Conservation (phyloP, 2,329 filamentous ascomycete genomes). For the Xylariaceae sp. region DNA sequence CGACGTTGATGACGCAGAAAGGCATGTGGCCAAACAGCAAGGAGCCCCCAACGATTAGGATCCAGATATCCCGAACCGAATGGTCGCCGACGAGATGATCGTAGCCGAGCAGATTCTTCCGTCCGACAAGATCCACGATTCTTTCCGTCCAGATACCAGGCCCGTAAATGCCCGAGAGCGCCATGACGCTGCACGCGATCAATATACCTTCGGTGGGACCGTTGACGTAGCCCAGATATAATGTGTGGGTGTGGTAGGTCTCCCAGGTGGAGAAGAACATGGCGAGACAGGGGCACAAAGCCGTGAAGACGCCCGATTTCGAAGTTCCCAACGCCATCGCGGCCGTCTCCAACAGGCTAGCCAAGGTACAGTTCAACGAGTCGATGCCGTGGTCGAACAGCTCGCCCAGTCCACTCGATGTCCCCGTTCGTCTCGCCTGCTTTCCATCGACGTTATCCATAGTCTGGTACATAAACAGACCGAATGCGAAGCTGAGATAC, state of each 20-base stretch:
- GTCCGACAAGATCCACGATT: constrained; percentile 63
- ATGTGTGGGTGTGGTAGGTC: constrained; percentile 95
- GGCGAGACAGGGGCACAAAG: constrained; percentile 81
- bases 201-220: constrained; percentile 93
- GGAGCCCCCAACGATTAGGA: constrained; percentile 61
- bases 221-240: constrained; percentile 95
- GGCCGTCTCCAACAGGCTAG: constrained; percentile 81
- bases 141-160: constrained; percentile 80
- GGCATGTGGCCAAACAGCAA: constrained; percentile 74
- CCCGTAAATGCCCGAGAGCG: constrained; percentile 79
- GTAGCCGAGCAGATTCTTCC: constrained; percentile 47
- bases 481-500: constrained; percentile 92
- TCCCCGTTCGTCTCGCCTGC: constrained; percentile 89
- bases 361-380: constrained; percentile 93
- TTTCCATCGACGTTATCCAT: constrained; percentile 99
- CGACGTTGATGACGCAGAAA: constrained; percentile 83
- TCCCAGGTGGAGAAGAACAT: constrained; percentile 99
- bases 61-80: constrained; percentile 85
- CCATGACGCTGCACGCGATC: constrained; percentile 81
- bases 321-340: constrained; percentile 88
- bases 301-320: constrained; percentile 82
- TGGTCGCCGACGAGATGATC: constrained; percentile 60
- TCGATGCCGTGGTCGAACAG: constrained; percentile 99
- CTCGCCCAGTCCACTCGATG: constrained; percentile 89
- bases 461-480: constrained; percentile 97